These are phyloP conservation scores for Metschnikowia sp. DNA, from an alignment of 805 yeast species.

Conservation along the genomic window DNA sequence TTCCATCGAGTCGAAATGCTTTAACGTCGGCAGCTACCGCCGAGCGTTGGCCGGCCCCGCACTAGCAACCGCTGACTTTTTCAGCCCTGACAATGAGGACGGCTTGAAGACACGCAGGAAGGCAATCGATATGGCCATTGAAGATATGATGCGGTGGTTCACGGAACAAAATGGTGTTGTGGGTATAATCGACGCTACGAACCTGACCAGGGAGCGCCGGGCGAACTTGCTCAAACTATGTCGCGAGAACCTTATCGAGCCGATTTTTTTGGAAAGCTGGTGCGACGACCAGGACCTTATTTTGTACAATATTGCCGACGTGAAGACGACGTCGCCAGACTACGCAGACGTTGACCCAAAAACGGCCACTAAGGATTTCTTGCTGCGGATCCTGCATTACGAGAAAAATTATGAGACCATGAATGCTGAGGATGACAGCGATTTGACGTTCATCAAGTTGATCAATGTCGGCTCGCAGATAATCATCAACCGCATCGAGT, in stretches of 20 bases:
- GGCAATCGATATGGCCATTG: conserved; percentile 69
- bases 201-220: conserved; percentile 74
- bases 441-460: conserved; percentile 79
- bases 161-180: conserved; percentile 77
- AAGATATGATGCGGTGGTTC: conserved; percentile 87
- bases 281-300: conserved; percentile 82
- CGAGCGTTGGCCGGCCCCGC: conserved; percentile 50
- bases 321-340: conserved; percentile 84
- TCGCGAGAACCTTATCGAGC: conserved; percentile 67
- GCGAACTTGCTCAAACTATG: conserved; percentile 58
- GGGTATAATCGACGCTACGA: conserved; percentile 92
- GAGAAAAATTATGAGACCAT: conserved; percentile 76
- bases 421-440: conserved; percentile 52
- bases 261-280: conserved; percentile 89
- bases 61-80: conserved; percentile 69
- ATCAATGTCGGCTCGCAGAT: conserved; percentile 87
- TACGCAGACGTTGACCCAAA: conserved; percentile 67
- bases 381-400: conserved; percentile 69
- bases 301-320: conserved; percentile 77
- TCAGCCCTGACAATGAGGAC: conserved; percentile 61
- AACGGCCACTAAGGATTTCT: conserved; percentile 67
- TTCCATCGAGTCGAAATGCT: conserved; percentile 78
- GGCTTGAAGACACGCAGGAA: conserved; percentile 61
- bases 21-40: conserved; percentile 86
- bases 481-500: conserved; percentile 79